A percentile compares a stretch with the other conserved stretches of the same genome.
These are phyloP conservation scores for Fomitopsis schrenkii DNA, from an alignment of 1,284 basidiomycete genomes.

Conservation along the genomic window DNA sequence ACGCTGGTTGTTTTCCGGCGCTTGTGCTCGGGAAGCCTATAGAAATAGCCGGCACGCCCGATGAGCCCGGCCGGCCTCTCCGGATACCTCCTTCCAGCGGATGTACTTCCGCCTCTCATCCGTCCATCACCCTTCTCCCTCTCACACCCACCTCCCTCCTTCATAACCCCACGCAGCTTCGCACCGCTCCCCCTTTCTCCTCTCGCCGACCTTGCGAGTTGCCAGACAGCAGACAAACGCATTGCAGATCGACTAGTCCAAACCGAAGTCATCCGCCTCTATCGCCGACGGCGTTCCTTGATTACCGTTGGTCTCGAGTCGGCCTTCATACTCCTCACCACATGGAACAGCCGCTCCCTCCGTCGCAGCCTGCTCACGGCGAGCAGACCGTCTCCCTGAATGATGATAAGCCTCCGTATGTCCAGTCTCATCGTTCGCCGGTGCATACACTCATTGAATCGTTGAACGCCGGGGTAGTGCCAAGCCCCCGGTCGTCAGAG, in stretches of 20 bases:
- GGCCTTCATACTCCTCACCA: neutral
- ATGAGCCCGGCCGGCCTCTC: neutral
- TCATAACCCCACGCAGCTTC: neutral
- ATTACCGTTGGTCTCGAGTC: conserved; percentile 7
- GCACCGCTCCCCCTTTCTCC: neutral
- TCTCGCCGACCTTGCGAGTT: neutral
- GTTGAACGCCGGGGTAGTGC: conserved; percentile 22
- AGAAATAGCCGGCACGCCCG: conserved; percentile 2
- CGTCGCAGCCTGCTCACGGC: neutral
- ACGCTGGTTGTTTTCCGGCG: neutral
- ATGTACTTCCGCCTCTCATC: conserved; percentile 1
- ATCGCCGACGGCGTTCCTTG: conserved; percentile 2
- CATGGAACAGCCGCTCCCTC: conserved; percentile 5
- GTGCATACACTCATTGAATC: neutral
- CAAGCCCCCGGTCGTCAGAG: conserved; percentile 60
- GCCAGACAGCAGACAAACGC: neutral
- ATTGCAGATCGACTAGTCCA: neutral
- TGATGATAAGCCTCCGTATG: conserved; percentile 8
- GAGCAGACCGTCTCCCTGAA: conserved; percentile 1
- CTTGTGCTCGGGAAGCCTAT: neutral
- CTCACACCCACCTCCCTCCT: conserved; percentile 3
- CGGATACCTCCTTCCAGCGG: conserved; percentile 2
- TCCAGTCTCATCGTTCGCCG: neutral
- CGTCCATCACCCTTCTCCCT: neutral
- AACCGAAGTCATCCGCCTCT: neutral